Evolutionary conservation across 305 asterid genomes (phyloP).

Genomic region (Fraxinus sp.): DNA sequence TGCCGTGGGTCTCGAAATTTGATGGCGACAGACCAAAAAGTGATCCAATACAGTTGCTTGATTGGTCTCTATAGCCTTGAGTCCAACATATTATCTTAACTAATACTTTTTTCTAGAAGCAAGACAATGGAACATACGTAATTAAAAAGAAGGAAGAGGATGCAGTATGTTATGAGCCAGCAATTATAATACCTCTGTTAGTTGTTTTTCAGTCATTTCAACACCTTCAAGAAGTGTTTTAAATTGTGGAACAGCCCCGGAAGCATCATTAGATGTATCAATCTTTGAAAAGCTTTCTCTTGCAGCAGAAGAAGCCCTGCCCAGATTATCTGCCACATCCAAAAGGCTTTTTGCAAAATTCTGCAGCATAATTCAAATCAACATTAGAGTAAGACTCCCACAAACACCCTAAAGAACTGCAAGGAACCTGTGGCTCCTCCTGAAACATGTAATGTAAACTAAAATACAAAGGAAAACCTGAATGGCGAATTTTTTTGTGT

Average conservation of each 20-base stretch:
- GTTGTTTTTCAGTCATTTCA: constrained; percentile 97
- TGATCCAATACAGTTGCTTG: not conserved
- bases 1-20: not conserved
- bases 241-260: constrained; percentile 77
- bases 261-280: constrained; percentile 59
- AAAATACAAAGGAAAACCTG: not conserved
- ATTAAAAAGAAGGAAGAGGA: not conserved
- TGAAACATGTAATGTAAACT: constrained; percentile 2
- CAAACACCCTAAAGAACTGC: not conserved
- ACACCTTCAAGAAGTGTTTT: constrained; percentile 89
- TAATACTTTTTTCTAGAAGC: not conserved
- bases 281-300: constrained; percentile 73
- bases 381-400: constrained; percentile 4
- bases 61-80: not conserved
- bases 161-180: constrained; percentile 1
- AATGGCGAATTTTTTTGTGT: constrained; percentile 65
- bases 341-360: constrained; percentile 71
- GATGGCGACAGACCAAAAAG: not conserved
- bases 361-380: constrained; percentile 42
- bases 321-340: constrained; percentile 92
- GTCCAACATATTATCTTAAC: not conserved
- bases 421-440: not conserved
- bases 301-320: constrained; percentile 87
- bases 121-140: not conserved
- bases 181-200: constrained; percentile 62